Evolutionary conservation across 768 basidiomycete species (phyloP).

Genomic region (Russula foetens): DNA sequence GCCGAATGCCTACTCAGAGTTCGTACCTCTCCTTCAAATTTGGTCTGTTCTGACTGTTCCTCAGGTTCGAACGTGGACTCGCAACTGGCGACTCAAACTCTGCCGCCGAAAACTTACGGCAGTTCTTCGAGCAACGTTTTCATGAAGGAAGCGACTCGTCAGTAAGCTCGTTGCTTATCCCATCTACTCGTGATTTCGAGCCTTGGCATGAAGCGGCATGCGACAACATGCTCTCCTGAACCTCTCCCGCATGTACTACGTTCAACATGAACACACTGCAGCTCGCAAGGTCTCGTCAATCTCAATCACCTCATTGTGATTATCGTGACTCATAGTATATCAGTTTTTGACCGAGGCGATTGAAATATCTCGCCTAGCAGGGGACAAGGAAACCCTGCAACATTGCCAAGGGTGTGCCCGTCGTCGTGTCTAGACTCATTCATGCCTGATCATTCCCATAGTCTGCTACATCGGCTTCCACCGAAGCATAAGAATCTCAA

Average conservation of each 20-base stretch:
- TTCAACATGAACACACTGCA: slow-evolving; percentile 56
- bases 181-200: background rate
- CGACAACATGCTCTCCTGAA: slow-evolving; percentile 77
- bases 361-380: slow-evolving; percentile 61
- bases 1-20: slow-evolving; percentile 16
- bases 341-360: slow-evolving; percentile 75
- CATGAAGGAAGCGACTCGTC: slow-evolving; percentile 76
- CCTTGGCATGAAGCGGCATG: slow-evolving; percentile 43
- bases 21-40: background rate
- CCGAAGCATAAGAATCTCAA: slow-evolving; percentile 37
- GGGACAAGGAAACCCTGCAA: slow-evolving; percentile 65
- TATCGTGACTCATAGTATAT: slow-evolving; percentile 3
- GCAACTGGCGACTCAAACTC: slow-evolving; percentile 59
- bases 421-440: background rate
- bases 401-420: slow-evolving; percentile 63
- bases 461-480: slow-evolving; percentile 67
- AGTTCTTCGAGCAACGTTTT: slow-evolving; percentile 83
- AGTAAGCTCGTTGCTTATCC: slow-evolving; percentile 25
- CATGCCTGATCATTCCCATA: slow-evolving; percentile 25
- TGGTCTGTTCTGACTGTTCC: slow-evolving; percentile 14
- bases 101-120: slow-evolving; percentile 62
- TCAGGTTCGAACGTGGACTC: slow-evolving; percentile 61
- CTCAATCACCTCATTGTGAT: background rate
- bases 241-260: slow-evolving; percentile 70
- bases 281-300: slow-evolving; percentile 47